A percentile compares a stretch with the other conserved stretches of the same genome.
Conservation (phyloP, 2,329 filamentous ascomycete species). For the Monosporascus sp. region DNA sequence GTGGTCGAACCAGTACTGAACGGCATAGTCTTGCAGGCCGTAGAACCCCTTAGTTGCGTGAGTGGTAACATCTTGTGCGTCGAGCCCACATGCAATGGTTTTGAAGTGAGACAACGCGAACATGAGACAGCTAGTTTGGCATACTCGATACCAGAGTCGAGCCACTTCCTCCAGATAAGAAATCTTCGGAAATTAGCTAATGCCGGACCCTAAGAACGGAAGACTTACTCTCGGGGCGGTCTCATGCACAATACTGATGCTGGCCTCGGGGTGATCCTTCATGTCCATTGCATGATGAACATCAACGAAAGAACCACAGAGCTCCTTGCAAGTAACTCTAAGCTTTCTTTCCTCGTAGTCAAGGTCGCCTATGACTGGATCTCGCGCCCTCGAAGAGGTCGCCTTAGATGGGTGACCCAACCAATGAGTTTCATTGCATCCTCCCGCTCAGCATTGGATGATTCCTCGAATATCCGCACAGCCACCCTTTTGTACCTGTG, state of each 20-base stretch:
- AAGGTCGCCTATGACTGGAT: constrained; percentile 1
- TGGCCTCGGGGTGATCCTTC: background rate
- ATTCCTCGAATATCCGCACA: background rate
- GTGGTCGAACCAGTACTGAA: constrained; percentile 7
- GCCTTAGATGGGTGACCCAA: constrained; percentile 3
- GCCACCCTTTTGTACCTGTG: background rate
- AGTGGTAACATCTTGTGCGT: background rate
- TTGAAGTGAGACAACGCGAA: constrained; percentile 1
- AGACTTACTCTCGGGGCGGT: constrained; percentile 1
- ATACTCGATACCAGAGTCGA: background rate
- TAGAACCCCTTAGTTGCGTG: constrained; percentile 3
- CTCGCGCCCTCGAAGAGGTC: constrained; percentile 6
- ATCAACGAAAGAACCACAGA: constrained; percentile 10
- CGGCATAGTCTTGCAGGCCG: constrained; percentile 6
- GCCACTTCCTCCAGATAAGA: background rate
- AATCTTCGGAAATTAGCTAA: background rate
- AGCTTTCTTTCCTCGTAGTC: constrained; percentile 6
- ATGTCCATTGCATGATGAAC: background rate
- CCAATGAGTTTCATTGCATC: constrained; percentile 2
- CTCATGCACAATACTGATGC: constrained; percentile 1
- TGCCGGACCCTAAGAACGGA: background rate
- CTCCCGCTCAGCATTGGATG: background rate
- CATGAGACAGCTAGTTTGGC: background rate
- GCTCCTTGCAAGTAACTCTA: constrained; percentile 4
- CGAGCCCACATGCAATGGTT: background rate